A percentile compares a stretch with the other conserved stretches of the same genome.
Evolutionary conservation across 2,329 filamentous ascomycete genomes (phyloP).

Genomic region (Penicillium vulpinum): DNA sequence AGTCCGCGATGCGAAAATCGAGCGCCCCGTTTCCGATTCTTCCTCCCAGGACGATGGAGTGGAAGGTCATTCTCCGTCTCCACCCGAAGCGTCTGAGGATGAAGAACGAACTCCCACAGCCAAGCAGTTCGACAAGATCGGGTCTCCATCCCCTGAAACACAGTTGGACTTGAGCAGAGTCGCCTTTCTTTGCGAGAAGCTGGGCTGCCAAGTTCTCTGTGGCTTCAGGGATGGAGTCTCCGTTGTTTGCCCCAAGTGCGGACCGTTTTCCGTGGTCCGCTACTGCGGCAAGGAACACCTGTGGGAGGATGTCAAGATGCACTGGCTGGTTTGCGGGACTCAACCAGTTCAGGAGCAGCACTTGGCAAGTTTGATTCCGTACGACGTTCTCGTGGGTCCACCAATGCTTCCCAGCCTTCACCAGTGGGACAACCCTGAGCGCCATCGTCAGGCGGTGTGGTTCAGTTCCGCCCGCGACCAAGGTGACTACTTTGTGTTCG

Average conservation of each 20-base stretch:
- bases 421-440: constrained; percentile 35
- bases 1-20: background rate
- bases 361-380: constrained; percentile 22
- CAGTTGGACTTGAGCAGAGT: background rate
- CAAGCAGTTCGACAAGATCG: background rate
- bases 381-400: constrained; percentile 17
- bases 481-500: constrained; percentile 42
- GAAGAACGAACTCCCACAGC: background rate
- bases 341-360: constrained; percentile 24
- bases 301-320: constrained; percentile 34
- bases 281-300: constrained; percentile 43
- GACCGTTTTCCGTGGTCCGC: constrained; percentile 39
- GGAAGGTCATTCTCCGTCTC: constrained; percentile 1
- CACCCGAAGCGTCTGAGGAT: background rate
- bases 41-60: background rate
- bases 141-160: background rate
- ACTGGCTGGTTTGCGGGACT: constrained; percentile 35
- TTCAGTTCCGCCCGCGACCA: constrained; percentile 24
- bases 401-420: constrained; percentile 32
- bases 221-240: constrained; percentile 31
- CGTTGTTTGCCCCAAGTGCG: constrained; percentile 43
- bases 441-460: constrained; percentile 38
- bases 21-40: background rate
- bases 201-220: constrained; percentile 32
- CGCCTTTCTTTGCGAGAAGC: constrained; percentile 22